A percentile compares a stretch with the other conserved stretches of the same genome.
phyloP scores from a whole-genome alignment of 2,329 filamentous ascomycete genomes.

The Ophiobolus disseminans region DNA sequence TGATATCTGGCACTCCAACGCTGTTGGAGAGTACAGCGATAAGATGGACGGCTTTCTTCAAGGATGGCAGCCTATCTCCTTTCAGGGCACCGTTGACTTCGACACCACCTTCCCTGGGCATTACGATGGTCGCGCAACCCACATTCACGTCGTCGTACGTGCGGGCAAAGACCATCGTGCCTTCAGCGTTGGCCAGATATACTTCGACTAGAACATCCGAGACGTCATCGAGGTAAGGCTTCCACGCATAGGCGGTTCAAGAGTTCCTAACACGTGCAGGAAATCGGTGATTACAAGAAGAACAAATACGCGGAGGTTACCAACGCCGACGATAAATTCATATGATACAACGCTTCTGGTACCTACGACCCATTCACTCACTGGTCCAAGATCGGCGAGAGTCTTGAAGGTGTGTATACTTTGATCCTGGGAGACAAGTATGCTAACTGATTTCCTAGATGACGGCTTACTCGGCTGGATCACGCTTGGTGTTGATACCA shows the following conservation, averaged over 20 bases:
- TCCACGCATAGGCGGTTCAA: constrained; percentile 17
- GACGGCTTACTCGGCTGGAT: constrained; percentile 16
- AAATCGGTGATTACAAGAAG: not conserved
- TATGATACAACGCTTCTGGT: constrained; percentile 3
- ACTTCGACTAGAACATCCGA: constrained; percentile 42
- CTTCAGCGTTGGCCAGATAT: constrained; percentile 42
- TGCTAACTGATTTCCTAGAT: constrained; percentile 6
- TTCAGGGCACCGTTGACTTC: constrained; percentile 52
- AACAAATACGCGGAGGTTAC: not conserved
- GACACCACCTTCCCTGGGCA: constrained; percentile 56
- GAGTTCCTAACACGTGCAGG: not conserved
- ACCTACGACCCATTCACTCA: constrained; percentile 15
- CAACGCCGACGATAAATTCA: constrained; percentile 18
- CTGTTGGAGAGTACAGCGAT: constrained; percentile 22
- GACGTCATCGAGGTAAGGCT: constrained; percentile 36
- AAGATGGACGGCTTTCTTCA: constrained; percentile 39
- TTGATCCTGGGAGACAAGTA: not conserved
- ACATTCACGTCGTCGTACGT: constrained; percentile 40
- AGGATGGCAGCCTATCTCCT: constrained; percentile 53
- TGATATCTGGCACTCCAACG: constrained; percentile 58
- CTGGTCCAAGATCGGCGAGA: constrained; percentile 11
- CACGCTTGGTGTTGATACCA: constrained; percentile 12
- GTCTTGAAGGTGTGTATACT: not conserved
- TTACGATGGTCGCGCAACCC: constrained; percentile 21
- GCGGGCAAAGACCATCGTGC: constrained; percentile 21